These are phyloP conservation scores for Dictyostelium citrinum DNA, from an alignment of 78 protist species.

Conservation along the genomic window DNA sequence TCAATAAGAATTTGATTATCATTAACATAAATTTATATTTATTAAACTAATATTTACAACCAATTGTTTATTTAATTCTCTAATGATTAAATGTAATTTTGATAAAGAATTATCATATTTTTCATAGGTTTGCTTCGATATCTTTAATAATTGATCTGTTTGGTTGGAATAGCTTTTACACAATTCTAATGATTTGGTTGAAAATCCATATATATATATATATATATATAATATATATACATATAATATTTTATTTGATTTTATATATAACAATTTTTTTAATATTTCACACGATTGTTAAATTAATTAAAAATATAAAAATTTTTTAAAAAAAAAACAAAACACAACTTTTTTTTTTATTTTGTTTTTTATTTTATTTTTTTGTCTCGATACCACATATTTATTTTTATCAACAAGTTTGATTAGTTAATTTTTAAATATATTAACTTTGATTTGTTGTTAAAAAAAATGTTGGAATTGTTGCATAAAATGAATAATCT, in stretches of 20 bases:
- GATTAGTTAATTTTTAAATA: too few species aligned
- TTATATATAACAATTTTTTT: too few species aligned
- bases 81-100: neutral
- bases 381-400: neutral
- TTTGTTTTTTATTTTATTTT: neutral
- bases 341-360: neutral
- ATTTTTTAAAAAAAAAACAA: neutral
- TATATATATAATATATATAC: too few species aligned
- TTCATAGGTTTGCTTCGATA: neutral
- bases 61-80: neutral
- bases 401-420: neutral
- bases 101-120: neutral
- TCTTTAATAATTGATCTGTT: neutral
- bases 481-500: neutral
- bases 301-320: too few species aligned
- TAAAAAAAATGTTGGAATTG: constrained; percentile 18
- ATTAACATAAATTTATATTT: neutral
- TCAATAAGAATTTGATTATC: neutral
- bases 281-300: neutral
- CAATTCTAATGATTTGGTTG: neutral
- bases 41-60: neutral
- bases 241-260: too few species aligned
- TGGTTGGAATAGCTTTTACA: neutral
- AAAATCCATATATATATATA: neutral
- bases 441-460: neutral